These are phyloP conservation scores for Penicillium steckii DNA, from an alignment of 495 filamentous ascomycete species.

Conservation along the genomic window DNA sequence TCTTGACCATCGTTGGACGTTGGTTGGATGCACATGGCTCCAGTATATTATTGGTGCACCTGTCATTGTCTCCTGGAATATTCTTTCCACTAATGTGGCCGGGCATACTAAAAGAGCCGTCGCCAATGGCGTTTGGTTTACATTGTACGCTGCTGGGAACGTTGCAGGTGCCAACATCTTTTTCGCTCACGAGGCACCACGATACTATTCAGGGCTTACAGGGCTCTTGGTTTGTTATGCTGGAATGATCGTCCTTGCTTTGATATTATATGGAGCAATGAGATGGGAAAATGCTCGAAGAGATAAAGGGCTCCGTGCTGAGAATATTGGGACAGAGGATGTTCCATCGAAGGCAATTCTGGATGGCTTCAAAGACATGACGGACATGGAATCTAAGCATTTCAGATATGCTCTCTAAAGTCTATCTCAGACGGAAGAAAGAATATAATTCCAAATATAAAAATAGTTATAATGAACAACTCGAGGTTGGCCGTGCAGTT, in stretches of 20 bases:
- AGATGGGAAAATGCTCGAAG: slow-evolving; percentile 27
- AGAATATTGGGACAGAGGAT: slow-evolving; percentile 13
- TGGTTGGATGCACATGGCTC: slow-evolving; percentile 55
- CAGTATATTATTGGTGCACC: slow-evolving; percentile 45
- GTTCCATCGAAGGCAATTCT: slow-evolving; percentile 24
- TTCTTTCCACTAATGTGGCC: slow-evolving; percentile 59
- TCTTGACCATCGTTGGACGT: slow-evolving; percentile 45
- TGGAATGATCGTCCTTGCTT: slow-evolving; percentile 28
- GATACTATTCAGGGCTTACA: slow-evolving; percentile 35
- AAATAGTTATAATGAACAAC: background rate
- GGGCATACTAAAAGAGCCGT: slow-evolving; percentile 65
- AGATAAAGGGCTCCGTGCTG: slow-evolving; percentile 17
- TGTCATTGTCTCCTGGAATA: slow-evolving; percentile 53
- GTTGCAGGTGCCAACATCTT: slow-evolving; percentile 47
- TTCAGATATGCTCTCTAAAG: slow-evolving; percentile 42
- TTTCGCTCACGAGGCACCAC: slow-evolving; percentile 34
- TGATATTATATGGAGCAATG: slow-evolving; percentile 26
- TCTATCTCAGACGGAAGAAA: background rate
- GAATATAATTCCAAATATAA: background rate
- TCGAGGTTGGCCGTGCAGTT: background rate
- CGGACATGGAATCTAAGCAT: slow-evolving; percentile 45
- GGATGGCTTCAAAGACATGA: slow-evolving; percentile 47
- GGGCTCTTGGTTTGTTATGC: slow-evolving; percentile 36
- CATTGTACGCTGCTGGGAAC: slow-evolving; percentile 38
- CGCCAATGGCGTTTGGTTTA: slow-evolving; percentile 41